A percentile compares a stretch with the other conserved stretches of the same genome.
Conservation (phyloP, 2,329 filamentous ascomycete species). For the Fusarium tuaranense region DNA sequence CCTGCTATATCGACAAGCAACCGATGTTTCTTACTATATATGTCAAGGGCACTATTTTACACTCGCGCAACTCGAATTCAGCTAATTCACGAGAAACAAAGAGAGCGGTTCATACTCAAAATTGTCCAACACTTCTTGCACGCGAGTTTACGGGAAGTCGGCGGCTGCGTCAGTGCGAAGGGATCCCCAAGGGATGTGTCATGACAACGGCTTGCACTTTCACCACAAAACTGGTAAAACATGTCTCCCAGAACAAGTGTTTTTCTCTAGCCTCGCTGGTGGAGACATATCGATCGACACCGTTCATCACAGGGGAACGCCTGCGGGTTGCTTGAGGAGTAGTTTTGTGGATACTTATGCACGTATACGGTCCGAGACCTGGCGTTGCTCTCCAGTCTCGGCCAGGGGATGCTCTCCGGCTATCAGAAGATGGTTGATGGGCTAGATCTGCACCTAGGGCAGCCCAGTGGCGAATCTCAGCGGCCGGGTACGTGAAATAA, state of each 20-base stretch:
- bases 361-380: slow-evolving; percentile 1
- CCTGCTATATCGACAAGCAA: not conserved
- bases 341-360: slow-evolving; percentile 5
- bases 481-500: not conserved
- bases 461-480: not conserved
- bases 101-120: not conserved
- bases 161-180: not conserved
- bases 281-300: not conserved
- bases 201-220: not conserved
- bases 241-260: slow-evolving; percentile 4
- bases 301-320: not conserved
- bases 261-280: not conserved
- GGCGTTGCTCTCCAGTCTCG: slow-evolving; percentile 5
- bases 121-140: not conserved
- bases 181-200: not conserved
- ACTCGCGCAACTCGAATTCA: not conserved
- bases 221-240: slow-evolving; percentile 1
- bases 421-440: not conserved
- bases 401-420: not conserved
- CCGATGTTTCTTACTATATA: slow-evolving; percentile 6
- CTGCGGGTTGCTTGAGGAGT: not conserved
- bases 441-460: slow-evolving; percentile 2
- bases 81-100: not conserved
- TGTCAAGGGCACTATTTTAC: not conserved
- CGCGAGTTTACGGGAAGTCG: not conserved